Evolutionary conservation across 768 basidiomycete genomes (phyloP), one percentile per base, ranked within the genome.

Genomic region (Mycena vitilis): DNA sequence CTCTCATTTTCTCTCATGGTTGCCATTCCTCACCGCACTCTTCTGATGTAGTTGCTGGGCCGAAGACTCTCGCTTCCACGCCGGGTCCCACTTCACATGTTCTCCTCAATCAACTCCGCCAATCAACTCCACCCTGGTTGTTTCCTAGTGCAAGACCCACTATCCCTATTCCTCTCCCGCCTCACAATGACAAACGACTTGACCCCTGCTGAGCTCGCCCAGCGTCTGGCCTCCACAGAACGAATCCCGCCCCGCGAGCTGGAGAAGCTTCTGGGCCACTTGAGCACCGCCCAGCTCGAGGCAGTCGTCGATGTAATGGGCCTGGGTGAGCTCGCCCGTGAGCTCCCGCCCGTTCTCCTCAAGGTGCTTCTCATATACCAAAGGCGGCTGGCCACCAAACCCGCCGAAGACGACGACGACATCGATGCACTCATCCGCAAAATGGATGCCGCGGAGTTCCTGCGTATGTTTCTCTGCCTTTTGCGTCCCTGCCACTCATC

Each of bases 321-420:
- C 0, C 51, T 54, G 25, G n/a, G 5, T 1, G 25, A 30, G 10
- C 25, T 63, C 3, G 52, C 52, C 16, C 22, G 25, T 1, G 38
- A 44, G n/a, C 61, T 63, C 52, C 61, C 51, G 4, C 51, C 61
- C 10, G 10, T 45, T 3, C 4, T 63, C 15, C 22, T 25, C 38
- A 63, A 44, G 25, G 9, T 63, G 15, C 0, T 63, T 1, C 38
- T 4, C 2, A 40, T 36, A 2, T 51, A 16, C 8, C 61, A 54
- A 10, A 15, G 3, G 11, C 20, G 30, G 40, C 49, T 6, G 25
- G 20, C 22, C 13, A 16, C 40, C 22, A 2, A 9, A 0, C 42
- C 38, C 4, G 40, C 51, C 20, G 25, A n/a, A 0, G 10, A 60
- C 2, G 44, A 60, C 30, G 44, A 47, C 6, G 58, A 20, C 16